phyloP scores from a whole-genome alignment of 306 rosid genomes.

The Vigna mungo region DNA sequence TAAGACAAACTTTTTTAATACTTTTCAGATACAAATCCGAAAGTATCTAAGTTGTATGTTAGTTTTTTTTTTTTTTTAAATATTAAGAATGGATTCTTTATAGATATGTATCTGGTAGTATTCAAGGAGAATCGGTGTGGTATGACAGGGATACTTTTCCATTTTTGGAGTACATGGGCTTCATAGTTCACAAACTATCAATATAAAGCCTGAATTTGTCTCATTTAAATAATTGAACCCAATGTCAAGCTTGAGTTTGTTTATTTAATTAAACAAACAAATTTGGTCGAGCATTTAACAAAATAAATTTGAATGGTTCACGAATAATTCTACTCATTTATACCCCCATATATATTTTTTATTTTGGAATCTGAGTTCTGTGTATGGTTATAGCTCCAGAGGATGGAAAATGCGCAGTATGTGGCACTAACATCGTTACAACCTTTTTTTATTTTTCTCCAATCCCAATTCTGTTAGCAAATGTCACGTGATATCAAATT shows the following conservation, averaged over 20 bases:
- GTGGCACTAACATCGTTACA: not conserved
- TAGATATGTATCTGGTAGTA: no score
- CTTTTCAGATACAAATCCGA: no score
- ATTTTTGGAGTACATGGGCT: no score
- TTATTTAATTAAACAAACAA: not conserved
- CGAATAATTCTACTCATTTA: not conserved
- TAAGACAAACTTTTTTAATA: no score
- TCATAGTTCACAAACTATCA: not conserved
- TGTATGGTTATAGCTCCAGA: not conserved
- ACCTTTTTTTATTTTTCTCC: not conserved
- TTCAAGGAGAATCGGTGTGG: no score
- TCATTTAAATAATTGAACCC: not conserved
- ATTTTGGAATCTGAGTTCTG: not conserved
- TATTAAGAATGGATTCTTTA: no score
- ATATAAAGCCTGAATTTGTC: not conserved
- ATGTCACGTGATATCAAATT: conserved; percentile 17
- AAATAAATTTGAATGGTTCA: not conserved
- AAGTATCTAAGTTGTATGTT: no score
- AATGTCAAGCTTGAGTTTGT: not conserved
- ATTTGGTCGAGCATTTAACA: not conserved
- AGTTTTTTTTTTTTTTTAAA: no score
- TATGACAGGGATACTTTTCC: no score
- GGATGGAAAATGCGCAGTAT: not conserved
- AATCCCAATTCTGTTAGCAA: conserved; percentile 1
- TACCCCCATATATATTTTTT: no score